Conservation (phyloP, 345 rosid species). For the Angophora floribunda region DNA sequence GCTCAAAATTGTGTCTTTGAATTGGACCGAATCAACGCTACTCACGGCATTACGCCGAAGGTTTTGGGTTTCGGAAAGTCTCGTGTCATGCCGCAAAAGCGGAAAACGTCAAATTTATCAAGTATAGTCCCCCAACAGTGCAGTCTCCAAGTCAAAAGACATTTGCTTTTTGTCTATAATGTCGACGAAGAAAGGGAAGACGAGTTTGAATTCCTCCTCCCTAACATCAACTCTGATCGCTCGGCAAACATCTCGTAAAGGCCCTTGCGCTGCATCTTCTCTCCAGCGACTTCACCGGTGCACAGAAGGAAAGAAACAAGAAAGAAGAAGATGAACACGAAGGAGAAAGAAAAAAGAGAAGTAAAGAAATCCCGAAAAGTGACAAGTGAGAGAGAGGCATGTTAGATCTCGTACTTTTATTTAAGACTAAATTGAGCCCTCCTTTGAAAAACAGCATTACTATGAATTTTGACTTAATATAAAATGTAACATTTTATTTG, state of each 20-base stretch:
- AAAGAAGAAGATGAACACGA: background rate
- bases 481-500: no score
- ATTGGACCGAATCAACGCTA: background rate
- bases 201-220: background rate
- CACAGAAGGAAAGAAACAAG: background rate
- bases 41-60: background rate
- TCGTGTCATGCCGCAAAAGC: background rate
- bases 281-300: background rate
- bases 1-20: background rate
- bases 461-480: accelerated
- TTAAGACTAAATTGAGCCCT: accelerated
- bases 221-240: background rate
- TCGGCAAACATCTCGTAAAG: background rate
- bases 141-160: background rate
- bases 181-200: background rate
- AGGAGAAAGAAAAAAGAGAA: accelerated
- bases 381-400: accelerated
- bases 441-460: accelerated
- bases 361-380: background rate
- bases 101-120: background rate
- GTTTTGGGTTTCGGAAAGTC: background rate
- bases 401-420: accelerated
- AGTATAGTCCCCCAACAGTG: background rate
- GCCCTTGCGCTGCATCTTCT: background rate
- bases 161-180: background rate